Evolutionary conservation across 768 basidiomycete genomes (phyloP).

Genomic region (Saitozyma podzolica): DNA sequence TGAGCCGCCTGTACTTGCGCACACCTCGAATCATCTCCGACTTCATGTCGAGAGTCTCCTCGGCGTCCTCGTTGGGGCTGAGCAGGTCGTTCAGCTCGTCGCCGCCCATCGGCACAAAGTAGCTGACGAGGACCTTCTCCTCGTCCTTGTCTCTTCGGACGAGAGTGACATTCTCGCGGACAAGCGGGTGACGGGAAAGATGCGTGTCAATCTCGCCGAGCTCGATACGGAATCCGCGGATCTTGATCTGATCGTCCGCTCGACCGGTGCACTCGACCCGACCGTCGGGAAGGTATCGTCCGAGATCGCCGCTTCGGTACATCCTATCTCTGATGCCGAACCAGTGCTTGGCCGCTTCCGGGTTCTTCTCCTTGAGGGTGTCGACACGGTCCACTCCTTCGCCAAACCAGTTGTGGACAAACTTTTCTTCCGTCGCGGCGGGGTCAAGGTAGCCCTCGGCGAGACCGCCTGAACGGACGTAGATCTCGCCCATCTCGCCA

Average conservation of each 20-base stretch:
- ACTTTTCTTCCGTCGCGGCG: constrained; percentile 82
- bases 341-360: constrained; percentile 74
- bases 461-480: constrained; percentile 91
- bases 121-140: constrained; percentile 96
- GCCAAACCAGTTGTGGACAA: constrained; percentile 89
- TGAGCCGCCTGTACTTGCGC: constrained; percentile 77
- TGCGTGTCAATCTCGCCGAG: constrained; percentile 97
- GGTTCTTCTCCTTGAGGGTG: constrained; percentile 61
- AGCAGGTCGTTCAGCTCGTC: constrained; percentile 65
- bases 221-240: constrained; percentile 98
- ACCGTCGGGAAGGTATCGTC: constrained; percentile 87
- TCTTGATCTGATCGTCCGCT: constrained; percentile 98
- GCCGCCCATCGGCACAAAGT: constrained; percentile 86
- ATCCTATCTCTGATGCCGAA: constrained; percentile 93
- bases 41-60: constrained; percentile 58
- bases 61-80: constrained; percentile 50
- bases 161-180: constrained; percentile 97
- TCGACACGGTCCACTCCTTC: constrained; percentile 63
- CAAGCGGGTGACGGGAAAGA: constrained; percentile 84
- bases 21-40: constrained; percentile 73
- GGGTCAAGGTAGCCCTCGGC: constrained; percentile 91
- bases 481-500: constrained; percentile 97
- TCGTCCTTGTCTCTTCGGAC: constrained; percentile 97
- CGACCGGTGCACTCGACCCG: constrained; percentile 95
- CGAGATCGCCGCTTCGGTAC: constrained; percentile 96